phyloP scores from a whole-genome alignment of 2,329 filamentous ascomycete species.

The Xylariaceae sp. region DNA sequence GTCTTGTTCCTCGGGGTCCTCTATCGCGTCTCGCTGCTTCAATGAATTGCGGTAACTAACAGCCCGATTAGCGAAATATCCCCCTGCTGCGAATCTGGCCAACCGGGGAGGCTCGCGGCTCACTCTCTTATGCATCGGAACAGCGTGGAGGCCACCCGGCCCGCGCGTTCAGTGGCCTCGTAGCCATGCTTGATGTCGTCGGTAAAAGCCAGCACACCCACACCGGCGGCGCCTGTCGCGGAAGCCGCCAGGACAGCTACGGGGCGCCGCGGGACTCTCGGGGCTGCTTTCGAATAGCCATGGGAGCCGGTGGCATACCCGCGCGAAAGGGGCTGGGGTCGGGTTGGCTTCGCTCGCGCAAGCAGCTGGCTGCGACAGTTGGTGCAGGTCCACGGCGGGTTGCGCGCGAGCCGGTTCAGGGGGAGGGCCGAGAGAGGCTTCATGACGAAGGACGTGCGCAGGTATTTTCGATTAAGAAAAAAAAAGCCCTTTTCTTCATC shows the following conservation, averaged over 20 bases:
- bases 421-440: conserved; percentile 31
- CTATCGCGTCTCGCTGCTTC: conserved; percentile 55
- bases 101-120: no score
- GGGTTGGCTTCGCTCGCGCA: conserved; percentile 23
- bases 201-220: conserved; percentile 45
- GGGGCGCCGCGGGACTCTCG: conserved; percentile 13
- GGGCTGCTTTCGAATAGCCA: conserved; percentile 14
- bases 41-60: conserved; percentile 79
- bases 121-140: conserved; percentile 85
- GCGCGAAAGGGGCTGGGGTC: conserved; percentile 11
- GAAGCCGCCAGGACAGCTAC: conserved; percentile 40
- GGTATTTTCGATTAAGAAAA: not conserved
- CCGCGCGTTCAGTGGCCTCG: conserved; percentile 66
- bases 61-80: conserved; percentile 7
- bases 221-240: conserved; percentile 40
- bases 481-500: no score
- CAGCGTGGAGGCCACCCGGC: conserved; percentile 68
- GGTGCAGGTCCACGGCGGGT: conserved; percentile 38
- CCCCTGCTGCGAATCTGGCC: not conserved
- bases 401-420: conserved; percentile 29
- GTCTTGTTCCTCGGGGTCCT: conserved; percentile 58
- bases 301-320: conserved; percentile 17
- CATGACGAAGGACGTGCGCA: conserved; percentile 24
- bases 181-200: conserved; percentile 72
- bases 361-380: conserved; percentile 34